Evolutionary conservation across 768 basidiomycete species (phyloP).

Genomic region (Agaricus blazei): DNA sequence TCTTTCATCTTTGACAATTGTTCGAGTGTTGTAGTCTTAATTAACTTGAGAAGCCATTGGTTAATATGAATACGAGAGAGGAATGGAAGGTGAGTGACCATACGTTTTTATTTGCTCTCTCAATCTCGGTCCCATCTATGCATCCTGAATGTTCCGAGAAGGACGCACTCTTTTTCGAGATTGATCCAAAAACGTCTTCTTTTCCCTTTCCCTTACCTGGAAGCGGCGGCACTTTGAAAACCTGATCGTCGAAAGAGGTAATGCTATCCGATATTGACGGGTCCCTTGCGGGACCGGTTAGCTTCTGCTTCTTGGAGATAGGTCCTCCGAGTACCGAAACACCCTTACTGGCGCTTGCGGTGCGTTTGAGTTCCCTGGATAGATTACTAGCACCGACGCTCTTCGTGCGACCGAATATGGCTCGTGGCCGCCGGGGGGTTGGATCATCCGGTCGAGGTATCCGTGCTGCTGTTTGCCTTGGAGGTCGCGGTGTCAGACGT

Average conservation of each 20-base stretch:
- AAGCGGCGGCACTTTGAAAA: constrained; percentile 48
- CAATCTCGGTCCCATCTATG: constrained; percentile 30
- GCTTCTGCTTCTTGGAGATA: constrained; percentile 29
- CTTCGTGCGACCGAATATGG: constrained; percentile 25
- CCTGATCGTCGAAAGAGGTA: constrained; percentile 19
- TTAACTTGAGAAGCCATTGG: constrained; percentile 25
- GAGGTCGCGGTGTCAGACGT: constrained; percentile 44
- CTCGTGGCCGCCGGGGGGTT: constrained; percentile 65
- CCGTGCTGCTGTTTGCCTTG: constrained; percentile 20
- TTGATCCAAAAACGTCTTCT: constrained; percentile 32
- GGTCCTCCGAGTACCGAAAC: constrained; percentile 7
- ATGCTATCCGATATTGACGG: constrained; percentile 22
- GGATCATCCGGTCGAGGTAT: constrained; percentile 67
- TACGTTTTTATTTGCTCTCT: constrained; percentile 62
- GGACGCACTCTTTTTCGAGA: constrained; percentile 15
- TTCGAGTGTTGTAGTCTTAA: constrained; percentile 39
- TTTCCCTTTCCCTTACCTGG: constrained; percentile 32
- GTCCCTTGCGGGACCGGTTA: constrained; percentile 26
- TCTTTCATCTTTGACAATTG: constrained; percentile 34
- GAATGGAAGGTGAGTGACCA: constrained; percentile 14
- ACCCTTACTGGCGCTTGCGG: constrained; percentile 21
- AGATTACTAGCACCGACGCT: constrained; percentile 12
- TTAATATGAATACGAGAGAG: neutral
- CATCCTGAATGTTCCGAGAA: constrained; percentile 12
- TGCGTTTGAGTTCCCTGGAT: constrained; percentile 23